Base-by-base conservation (phyloP, 1,284 basidiomycete genomes). In the Apiotrichum veenhuisii region DNA sequence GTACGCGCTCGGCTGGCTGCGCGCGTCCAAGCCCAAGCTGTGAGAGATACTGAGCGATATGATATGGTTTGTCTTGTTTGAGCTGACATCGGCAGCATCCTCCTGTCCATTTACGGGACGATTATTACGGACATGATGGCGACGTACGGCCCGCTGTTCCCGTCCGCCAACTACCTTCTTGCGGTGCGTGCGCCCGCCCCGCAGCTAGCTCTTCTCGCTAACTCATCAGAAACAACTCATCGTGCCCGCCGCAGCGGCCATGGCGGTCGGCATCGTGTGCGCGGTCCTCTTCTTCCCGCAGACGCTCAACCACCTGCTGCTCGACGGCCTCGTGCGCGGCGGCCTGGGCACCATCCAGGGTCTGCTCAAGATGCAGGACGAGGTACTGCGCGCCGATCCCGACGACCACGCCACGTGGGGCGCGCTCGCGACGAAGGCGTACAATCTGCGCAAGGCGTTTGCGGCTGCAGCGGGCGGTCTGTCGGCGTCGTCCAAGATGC, bases 221-320 rank as follows among this genome's bases (percentile, higher is more conserved):
- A n/a, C n/a, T n/a, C n/a, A n/a, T 0, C 45, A 71, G 68, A 59
- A 57, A 43, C 49, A 59, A 41, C 78, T 89, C 58, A 70, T 87
- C 49, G 81, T 85, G 26, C 85, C 87, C 0, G 79, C 83, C 0
- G 70, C 77, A 1, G 82, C 80, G 58, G 88, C 85, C 70, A 69
- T 85, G 47, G 87, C 82, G 2, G 82, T 87, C 43, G 86, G 83
- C 0, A 54, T 86, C 25, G 78, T 79, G 5, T 74, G 80, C 22
- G 80, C 84, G 26, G 61, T 86, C 18, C 67, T 89, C 36, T 78
- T 90, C 58, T 91, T 90, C 69, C 89, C 89, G 1, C 83, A 87
- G 72, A 84, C 85, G 10, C 75, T 89, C 56, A 85, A 84, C 57
- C 84, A 86, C 61, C 74, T 72, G 40, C 55, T 73, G 52, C 64